Evolutionary conservation across 352 stramenopile genomes (phyloP), one percentile per base, ranked within the genome.

Genomic region (Globisporangium carolinianum): DNA sequence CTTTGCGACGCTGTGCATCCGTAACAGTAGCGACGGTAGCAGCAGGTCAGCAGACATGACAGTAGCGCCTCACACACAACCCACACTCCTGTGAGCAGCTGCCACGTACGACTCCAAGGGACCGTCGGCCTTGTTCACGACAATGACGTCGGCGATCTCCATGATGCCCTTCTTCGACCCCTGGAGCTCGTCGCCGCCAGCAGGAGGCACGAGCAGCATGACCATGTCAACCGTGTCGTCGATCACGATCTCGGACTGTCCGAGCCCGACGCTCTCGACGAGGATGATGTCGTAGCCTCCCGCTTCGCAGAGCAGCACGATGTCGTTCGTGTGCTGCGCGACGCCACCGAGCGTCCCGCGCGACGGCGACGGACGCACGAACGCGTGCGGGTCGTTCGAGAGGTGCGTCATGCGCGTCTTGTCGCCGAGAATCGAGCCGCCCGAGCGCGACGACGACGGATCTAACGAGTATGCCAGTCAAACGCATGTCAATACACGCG

Each of bases 101-200:
- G 42, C 14, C 42, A 49, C 65, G 42, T 47, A 87, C 75, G 46
- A 75, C 58, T 74, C 72, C 37, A 95, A 67, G 8, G 87, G 78
- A 47, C 96, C 96, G 75, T 99, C 97, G 4, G 96, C 91, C 70
- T 99, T 99, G 71, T 98, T 99, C 14, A 99, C 94, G 9, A 98
- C 88, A 32, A 99, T 72, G 18, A 99, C 80, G 65, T 99, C 95
- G 7, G 96, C 95, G 47, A 98, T 91, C 73, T 99, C 97, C 60
- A 99, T 96, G 71, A 99, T 99, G 12, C 97, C 97, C 60, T 99
- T 99, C 75, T 99, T 99, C n/a, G 90, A 90, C 14, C 93, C 97
- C 71, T 99, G 96, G 36, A 98, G 72, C 59, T 98, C 94, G 70
- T 99, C 96, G 12, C 97, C 97, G 35, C 91, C 91, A n/a, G 87